Conservation (phyloP, 1,284 basidiomycete species). For the Flammula alnicola region DNA sequence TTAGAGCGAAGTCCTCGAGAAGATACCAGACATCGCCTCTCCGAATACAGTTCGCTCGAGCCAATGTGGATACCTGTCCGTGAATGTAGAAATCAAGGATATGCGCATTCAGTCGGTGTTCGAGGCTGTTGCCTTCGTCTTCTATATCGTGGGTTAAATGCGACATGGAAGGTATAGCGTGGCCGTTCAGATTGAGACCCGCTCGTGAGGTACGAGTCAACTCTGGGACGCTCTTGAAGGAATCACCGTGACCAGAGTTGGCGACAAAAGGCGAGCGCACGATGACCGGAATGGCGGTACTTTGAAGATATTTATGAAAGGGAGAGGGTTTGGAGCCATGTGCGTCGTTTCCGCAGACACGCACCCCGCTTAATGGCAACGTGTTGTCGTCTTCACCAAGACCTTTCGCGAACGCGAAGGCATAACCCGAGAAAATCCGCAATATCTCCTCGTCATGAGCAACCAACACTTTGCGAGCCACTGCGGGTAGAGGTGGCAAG, state of each 20-base stretch:
- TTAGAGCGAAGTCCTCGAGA: slow-evolving; percentile 58
- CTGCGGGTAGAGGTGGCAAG: slow-evolving; percentile 51
- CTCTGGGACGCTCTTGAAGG: slow-evolving; percentile 53
- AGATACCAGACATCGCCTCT: slow-evolving; percentile 66
- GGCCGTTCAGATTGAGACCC: slow-evolving; percentile 58
- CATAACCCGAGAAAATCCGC: slow-evolving; percentile 58
- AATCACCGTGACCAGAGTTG: slow-evolving; percentile 64
- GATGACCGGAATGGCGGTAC: slow-evolving; percentile 40
- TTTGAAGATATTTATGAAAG: slow-evolving; percentile 40
- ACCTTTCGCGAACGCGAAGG: slow-evolving; percentile 49
- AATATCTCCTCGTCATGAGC: slow-evolving; percentile 57
- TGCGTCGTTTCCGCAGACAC: slow-evolving; percentile 20
- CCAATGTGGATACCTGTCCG: slow-evolving; percentile 56
- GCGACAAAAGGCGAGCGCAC: slow-evolving; percentile 64
- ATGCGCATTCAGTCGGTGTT: slow-evolving; percentile 61
- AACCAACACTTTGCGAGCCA: slow-evolving; percentile 45
- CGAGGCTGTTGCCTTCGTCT: slow-evolving; percentile 18
- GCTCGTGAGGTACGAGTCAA: slow-evolving; percentile 53
- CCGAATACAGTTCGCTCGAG: slow-evolving; percentile 58
- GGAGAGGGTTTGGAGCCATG: slow-evolving; percentile 16
- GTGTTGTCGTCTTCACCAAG: slow-evolving; percentile 42
- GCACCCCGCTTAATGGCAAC: slow-evolving; percentile 51
- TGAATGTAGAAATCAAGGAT: slow-evolving; percentile 70
- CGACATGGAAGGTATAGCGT: slow-evolving; percentile 61
- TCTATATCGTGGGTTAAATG: slow-evolving; percentile 35